phyloP scores from a whole-genome alignment of 2,329 filamentous ascomycete genomes.

The Xylaria sp. region DNA sequence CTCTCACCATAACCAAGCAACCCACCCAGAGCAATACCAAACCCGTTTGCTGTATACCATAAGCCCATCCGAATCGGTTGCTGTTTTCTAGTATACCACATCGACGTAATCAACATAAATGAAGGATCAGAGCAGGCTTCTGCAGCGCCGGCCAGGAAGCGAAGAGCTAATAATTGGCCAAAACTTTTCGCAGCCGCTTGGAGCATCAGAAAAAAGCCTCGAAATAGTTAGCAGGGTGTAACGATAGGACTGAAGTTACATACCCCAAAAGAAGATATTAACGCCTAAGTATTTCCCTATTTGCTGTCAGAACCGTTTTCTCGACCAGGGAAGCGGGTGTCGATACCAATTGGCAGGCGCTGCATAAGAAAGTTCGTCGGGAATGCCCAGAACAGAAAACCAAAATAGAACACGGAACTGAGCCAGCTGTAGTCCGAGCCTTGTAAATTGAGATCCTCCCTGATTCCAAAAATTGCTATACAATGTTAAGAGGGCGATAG shows the following conservation, averaged over 20 bases:
- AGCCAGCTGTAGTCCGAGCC: conserved; percentile 67
- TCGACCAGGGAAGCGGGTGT: conserved; percentile 36
- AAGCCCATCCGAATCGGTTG: conserved; percentile 66
- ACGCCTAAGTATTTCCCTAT: conserved; percentile 63
- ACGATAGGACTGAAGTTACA: not conserved
- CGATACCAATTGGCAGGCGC: conserved; percentile 61
- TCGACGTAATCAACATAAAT: conserved; percentile 68
- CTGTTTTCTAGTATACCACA: conserved; percentile 68
- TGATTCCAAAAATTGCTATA: conserved; percentile 66
- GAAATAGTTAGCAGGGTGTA: not conserved
- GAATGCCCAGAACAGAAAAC: conserved; percentile 64
- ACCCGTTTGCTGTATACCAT: conserved; percentile 66
- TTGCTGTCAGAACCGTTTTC: conserved; percentile 41
- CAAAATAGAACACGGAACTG: conserved; percentile 66
- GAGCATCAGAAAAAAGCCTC: conserved; percentile 61
- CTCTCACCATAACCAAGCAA: conserved; percentile 61
- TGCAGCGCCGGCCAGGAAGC: conserved; percentile 64
- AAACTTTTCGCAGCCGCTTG: conserved; percentile 64
- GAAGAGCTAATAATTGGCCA: conserved; percentile 60
- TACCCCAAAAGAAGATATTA: conserved; percentile 56
- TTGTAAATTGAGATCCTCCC: conserved; percentile 64
- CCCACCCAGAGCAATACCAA: conserved; percentile 66
- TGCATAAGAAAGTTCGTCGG: conserved; percentile 66
- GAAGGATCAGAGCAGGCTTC: conserved; percentile 66
- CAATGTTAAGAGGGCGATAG: conserved; percentile 10